A percentile compares a stretch with the other conserved stretches of the same genome.
Conservation (phyloP, 2,329 filamentous ascomycete species). For the Rhexocercosporidium sp. region DNA sequence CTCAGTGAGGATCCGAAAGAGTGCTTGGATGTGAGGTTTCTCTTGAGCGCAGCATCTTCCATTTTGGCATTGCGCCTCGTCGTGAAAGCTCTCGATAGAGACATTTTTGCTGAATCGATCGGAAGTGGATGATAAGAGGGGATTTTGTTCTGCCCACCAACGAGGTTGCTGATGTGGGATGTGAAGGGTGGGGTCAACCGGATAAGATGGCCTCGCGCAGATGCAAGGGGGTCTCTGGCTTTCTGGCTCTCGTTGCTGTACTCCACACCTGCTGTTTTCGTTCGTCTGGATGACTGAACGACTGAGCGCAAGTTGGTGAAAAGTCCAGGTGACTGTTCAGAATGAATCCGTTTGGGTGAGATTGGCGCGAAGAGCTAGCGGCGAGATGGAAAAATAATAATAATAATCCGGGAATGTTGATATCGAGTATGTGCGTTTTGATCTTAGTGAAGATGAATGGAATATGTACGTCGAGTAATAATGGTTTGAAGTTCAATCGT, state of each 20-base stretch:
- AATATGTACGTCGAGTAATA: conserved; percentile 10
- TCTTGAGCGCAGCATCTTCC: conserved; percentile 31
- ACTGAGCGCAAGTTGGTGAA: not conserved
- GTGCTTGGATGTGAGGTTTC: conserved; percentile 38
- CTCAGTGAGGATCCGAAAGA: conserved; percentile 35
- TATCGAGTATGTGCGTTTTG: not conserved
- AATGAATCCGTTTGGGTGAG: conserved; percentile 5
- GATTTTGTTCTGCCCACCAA: conserved; percentile 20
- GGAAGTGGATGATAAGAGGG: conserved; percentile 15
- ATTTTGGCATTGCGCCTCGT: conserved; percentile 65
- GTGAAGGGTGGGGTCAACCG: conserved; percentile 9
- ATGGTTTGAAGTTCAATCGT: conserved; percentile 6
- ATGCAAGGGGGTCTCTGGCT: not conserved
- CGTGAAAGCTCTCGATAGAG: conserved; percentile 73
- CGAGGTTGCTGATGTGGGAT: conserved; percentile 15
- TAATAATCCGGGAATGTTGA: not conserved
- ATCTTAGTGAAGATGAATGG: conserved; percentile 1
- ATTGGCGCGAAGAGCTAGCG: not conserved
- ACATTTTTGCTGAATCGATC: conserved; percentile 45
- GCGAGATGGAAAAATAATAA: not conserved
- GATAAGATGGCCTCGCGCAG: conserved; percentile 9
- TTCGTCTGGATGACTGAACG: not conserved
- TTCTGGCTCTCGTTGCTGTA: conserved; percentile 2
- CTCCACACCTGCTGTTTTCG: conserved; percentile 10
- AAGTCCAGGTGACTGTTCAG: conserved; percentile 12